A percentile compares a stretch with the other conserved stretches of the same genome.
Conservation (phyloP, 176 grass and related monocot species). For the Rhynchospora tenuis region DNA sequence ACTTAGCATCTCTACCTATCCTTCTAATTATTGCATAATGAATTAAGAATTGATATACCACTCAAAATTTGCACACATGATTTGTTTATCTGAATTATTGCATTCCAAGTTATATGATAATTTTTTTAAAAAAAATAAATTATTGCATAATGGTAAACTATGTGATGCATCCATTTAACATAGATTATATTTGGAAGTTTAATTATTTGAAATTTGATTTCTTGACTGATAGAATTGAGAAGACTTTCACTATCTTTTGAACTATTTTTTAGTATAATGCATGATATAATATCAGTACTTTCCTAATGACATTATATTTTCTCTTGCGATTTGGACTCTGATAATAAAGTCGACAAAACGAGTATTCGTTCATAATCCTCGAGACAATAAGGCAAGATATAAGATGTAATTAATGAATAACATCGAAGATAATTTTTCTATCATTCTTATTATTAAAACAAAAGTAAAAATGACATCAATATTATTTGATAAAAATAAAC, state of each 20-base stretch:
- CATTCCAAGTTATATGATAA: not conserved
- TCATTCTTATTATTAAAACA: not conserved
- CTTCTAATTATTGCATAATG: not conserved
- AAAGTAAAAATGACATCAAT: no score
- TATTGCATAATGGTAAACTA: no score
- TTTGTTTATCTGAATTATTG: not conserved
- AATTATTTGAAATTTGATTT: not conserved
- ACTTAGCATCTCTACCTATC: conserved; percentile 12
- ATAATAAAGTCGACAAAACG: no score
- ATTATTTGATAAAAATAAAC: no score
- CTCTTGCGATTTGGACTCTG: no score
- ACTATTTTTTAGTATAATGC: not conserved
- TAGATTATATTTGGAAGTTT: not conserved
- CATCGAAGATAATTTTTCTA: not conserved
- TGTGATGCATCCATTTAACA: no score
- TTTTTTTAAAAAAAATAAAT: no score
- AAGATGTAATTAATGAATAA: no score
- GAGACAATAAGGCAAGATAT: not conserved
- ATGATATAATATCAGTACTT: not conserved
- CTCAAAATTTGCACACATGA: conserved; percentile 7
- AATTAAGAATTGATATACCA: not conserved
- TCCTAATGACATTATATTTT: not conserved
- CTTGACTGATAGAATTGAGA: not conserved
- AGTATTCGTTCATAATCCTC: not conserved
- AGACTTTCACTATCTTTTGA: not conserved